These are phyloP conservation scores for Oryza rufipogon DNA, from an alignment of 176 grass and related monocot species.

Conservation along the genomic window DNA sequence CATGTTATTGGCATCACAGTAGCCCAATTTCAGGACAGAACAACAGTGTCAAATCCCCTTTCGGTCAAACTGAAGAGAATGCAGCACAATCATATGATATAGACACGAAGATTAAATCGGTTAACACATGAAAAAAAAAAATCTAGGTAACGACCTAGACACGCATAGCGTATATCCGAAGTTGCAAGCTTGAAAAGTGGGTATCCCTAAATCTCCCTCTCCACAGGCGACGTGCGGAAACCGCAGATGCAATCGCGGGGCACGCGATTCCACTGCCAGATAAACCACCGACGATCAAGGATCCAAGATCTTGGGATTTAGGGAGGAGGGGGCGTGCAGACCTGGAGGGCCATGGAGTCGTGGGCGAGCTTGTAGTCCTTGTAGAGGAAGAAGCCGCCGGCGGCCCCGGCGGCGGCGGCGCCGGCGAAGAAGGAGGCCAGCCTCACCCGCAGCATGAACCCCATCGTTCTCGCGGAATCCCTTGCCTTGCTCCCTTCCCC, in stretches of 20 bases:
- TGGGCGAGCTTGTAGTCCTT: conserved; percentile 95
- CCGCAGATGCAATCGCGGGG: too few species aligned
- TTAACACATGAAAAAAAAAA: not conserved
- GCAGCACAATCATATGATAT: not conserved
- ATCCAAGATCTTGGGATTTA: conserved; percentile 21
- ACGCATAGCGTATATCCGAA: not conserved
- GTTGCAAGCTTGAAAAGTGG: not conserved
- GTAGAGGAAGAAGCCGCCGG: conserved; percentile 81
- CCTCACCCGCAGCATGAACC: conserved; percentile 86
- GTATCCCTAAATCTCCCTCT: conserved; percentile 8
- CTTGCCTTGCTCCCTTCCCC: conserved; percentile 7
- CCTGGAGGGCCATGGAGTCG: conserved; percentile 71
- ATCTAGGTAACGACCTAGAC: not conserved
- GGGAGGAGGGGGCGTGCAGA: not conserved
- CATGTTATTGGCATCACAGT: not conserved
- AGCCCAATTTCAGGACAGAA: not conserved
- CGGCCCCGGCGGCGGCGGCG: conserved; percentile 59
- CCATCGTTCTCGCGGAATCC: conserved; percentile 50
- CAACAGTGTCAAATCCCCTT: not conserved
- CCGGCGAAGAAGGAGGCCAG: conserved; percentile 87
- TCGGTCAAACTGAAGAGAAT: not conserved
- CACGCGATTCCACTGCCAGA: not conserved
- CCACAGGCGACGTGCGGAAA: not conserved
- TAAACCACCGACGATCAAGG: not conserved
- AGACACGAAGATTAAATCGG: not conserved